Percentiles rank a stretch among this genome's conserved stretches.
These are phyloP conservation scores for Eucalyptus pauciflora DNA, from an alignment of 345 rosid species.

Conservation along the genomic window DNA sequence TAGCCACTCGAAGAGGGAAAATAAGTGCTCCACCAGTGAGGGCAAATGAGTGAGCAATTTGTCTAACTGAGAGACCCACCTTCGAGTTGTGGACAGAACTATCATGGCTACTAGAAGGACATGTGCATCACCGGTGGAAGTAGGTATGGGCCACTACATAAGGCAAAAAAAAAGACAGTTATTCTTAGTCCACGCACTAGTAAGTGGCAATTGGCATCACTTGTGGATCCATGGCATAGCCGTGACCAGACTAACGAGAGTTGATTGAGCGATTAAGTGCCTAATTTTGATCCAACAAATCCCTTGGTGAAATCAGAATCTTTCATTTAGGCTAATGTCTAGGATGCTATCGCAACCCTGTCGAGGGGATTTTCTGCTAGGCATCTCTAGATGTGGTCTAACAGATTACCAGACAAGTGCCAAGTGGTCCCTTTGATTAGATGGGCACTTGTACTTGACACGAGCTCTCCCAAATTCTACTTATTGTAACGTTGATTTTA, in stretches of 20 bases:
- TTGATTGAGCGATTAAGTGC: not conserved
- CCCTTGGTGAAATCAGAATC: not conserved
- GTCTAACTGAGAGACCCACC: not conserved
- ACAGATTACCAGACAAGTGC: fast-evolving
- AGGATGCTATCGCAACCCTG: not conserved
- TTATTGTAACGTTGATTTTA: fast-evolving
- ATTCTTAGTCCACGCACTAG: not conserved
- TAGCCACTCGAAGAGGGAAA: not conserved
- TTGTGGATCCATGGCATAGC: not conserved
- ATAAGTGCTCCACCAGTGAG: not conserved
- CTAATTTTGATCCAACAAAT: not conserved
- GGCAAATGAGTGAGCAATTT: not conserved
- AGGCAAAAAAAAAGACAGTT: not conserved
- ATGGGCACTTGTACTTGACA: not conserved
- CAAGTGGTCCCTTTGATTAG: fast-evolving
- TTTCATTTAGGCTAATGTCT: not conserved
- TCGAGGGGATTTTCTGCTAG: fast-evolving
- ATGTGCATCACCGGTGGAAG: not conserved
- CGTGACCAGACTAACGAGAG: not conserved
- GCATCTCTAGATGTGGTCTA: not conserved
- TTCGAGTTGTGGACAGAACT: not conserved
- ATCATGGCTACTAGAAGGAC: not conserved
- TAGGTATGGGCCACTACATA: not conserved
- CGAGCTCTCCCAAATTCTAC: fast-evolving
- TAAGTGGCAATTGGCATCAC: not conserved